phyloP scores from a whole-genome alignment of 495 filamentous ascomycete species.

The Daldinia childiae region DNA sequence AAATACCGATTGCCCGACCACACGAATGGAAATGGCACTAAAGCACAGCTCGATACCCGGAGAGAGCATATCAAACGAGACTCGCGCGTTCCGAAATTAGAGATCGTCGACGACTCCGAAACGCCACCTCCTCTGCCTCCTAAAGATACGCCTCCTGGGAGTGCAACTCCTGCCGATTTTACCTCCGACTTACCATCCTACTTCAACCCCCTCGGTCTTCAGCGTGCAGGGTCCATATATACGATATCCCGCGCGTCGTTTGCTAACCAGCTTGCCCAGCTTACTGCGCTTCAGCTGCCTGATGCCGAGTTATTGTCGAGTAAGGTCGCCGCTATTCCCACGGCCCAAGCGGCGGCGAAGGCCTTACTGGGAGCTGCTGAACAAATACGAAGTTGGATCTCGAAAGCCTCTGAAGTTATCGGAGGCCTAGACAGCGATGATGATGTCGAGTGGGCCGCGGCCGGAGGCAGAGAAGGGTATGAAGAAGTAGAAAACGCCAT shows the following conservation, averaged over 20 bases:
- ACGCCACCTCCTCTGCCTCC: slow-evolving; percentile 55
- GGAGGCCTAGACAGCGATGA: slow-evolving; percentile 89
- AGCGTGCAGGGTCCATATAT: slow-evolving; percentile 79
- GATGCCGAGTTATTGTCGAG: slow-evolving; percentile 81
- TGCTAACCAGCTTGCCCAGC: slow-evolving; percentile 82
- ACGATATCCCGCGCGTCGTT: slow-evolving; percentile 91
- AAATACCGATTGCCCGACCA: slow-evolving; percentile 73
- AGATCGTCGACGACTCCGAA: slow-evolving; percentile 51
- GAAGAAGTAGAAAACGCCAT: slow-evolving; percentile 91
- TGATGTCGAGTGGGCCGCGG: slow-evolving; percentile 97
- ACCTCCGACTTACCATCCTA: slow-evolving; percentile 54
- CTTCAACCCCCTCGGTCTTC: slow-evolving; percentile 64
- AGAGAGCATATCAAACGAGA: slow-evolving; percentile 63
- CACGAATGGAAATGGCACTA: slow-evolving; percentile 68
- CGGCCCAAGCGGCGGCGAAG: slow-evolving; percentile 77
- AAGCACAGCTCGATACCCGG: slow-evolving; percentile 61
- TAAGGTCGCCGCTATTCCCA: slow-evolving; percentile 83
- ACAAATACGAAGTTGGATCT: slow-evolving; percentile 91
- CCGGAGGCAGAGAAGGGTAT: slow-evolving; percentile 86
- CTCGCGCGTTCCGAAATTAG: slow-evolving; percentile 43
- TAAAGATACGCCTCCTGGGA: slow-evolving; percentile 58
- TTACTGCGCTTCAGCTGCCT: slow-evolving; percentile 85
- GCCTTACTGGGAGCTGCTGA: slow-evolving; percentile 83
- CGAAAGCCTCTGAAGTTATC: slow-evolving; percentile 87
- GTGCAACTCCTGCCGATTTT: slow-evolving; percentile 50